phyloP scores from a whole-genome alignment of 176 grass and related monocot species.

The Carex pumila region DNA sequence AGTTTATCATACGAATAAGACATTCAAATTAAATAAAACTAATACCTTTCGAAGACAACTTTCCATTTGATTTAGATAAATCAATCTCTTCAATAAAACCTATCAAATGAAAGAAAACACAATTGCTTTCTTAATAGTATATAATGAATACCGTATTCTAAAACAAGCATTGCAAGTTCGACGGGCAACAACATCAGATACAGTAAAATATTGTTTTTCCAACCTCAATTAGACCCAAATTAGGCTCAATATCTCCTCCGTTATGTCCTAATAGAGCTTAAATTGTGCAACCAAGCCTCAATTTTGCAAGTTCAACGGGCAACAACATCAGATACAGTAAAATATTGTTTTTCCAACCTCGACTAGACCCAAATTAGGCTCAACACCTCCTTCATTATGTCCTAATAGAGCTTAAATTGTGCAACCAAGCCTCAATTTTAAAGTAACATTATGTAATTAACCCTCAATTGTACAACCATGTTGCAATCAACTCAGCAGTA shows the following conservation, averaged over 20 bases:
- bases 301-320: neutral
- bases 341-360: conserved; percentile 1
- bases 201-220: neutral
- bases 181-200: neutral
- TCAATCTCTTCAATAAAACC: conserved; percentile 48
- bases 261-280: conserved; percentile 13
- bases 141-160: neutral
- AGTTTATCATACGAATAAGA: conserved; percentile 2
- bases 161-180: neutral
- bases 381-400: neutral
- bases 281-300: neutral
- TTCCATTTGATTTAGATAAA: conserved; percentile 48
- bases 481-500: neutral
- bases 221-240: conserved; percentile 13
- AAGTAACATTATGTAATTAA: neutral
- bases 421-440: neutral
- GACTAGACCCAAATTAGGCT: conserved; percentile 5
- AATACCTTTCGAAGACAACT: conserved; percentile 32
- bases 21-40: neutral
- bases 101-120: conserved; percentile 27
- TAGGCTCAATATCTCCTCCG: neutral
- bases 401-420: conserved; percentile 9
- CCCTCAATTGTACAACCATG: neutral
- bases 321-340: neutral
- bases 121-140: neutral